phyloP scores from a whole-genome alignment of 2,329 filamentous ascomycete genomes.

The Graphilbum ipis-grandicollis region DNA sequence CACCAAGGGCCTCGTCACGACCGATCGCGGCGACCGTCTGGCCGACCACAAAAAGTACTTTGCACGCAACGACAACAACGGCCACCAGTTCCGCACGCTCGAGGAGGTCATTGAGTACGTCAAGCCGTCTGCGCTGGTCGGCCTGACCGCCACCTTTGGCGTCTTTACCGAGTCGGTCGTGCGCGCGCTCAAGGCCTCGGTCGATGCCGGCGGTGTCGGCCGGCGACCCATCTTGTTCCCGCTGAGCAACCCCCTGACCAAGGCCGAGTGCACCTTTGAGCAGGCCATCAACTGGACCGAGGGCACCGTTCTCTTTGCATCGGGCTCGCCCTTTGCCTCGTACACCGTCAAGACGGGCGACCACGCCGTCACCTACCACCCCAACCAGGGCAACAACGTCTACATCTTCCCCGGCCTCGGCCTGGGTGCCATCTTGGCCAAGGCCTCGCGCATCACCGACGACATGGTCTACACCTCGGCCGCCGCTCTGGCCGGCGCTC shows the following conservation, averaged over 20 bases:
- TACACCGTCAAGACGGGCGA: constrained; percentile 44
- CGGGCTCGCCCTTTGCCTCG: constrained; percentile 76
- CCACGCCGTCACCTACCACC: constrained; percentile 49
- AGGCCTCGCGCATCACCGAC: constrained; percentile 74
- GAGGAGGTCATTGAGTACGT: constrained; percentile 90
- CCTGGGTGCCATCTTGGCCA: constrained; percentile 79
- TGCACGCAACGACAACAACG: constrained; percentile 45
- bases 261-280: constrained; percentile 96
- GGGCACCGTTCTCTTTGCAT: constrained; percentile 82
- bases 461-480: constrained; percentile 95
- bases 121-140: constrained; percentile 85
- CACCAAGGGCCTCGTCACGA: constrained; percentile 86
- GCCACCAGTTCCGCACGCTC: constrained; percentile 58
- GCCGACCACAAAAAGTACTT: constrained; percentile 77
- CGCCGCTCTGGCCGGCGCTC: constrained; percentile 57
- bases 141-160: constrained; percentile 83
- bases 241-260: constrained; percentile 86
- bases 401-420: constrained; percentile 97
- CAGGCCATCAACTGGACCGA: constrained; percentile 83
- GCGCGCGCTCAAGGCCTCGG: constrained; percentile 46
- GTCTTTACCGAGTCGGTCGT: constrained; percentile 84
- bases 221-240: constrained; percentile 86
- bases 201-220: constrained; percentile 47
- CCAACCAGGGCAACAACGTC: constrained; percentile 71
- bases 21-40: constrained; percentile 82